A percentile compares a stretch with the other conserved stretches of the same genome.
These are phyloP conservation scores for Hymenoscyphus scutula DNA, from an alignment of 2,329 filamentous ascomycete species.

Conservation along the genomic window DNA sequence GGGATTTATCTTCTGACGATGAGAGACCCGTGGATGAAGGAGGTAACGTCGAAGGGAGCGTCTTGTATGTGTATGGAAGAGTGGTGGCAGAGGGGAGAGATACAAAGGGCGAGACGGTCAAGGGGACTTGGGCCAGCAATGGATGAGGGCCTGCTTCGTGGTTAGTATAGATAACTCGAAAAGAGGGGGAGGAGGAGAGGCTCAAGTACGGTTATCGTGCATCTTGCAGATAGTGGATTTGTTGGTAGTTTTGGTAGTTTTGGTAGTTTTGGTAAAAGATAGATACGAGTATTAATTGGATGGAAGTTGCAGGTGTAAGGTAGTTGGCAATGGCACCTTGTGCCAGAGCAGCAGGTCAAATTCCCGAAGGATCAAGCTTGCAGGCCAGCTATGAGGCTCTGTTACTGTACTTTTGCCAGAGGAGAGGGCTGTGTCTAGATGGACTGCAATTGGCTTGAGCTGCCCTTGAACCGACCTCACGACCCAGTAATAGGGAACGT, in stretches of 20 bases:
- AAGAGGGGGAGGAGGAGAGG: background rate
- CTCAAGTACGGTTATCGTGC: constrained; percentile 33
- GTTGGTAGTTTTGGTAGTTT: too few relatives aligned
- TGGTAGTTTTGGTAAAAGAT: background rate
- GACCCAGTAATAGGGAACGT: background rate
- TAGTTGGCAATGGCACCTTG: too few relatives aligned
- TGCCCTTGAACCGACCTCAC: background rate
- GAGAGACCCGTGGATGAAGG: constrained; percentile 60
- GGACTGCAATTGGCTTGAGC: constrained; percentile 3
- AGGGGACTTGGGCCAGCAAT: constrained; percentile 84
- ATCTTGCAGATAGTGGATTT: constrained; percentile 18
- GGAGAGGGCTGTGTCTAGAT: constrained; percentile 11
- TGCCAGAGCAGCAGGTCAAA: background rate
- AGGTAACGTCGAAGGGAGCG: constrained; percentile 82
- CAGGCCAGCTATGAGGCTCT: background rate
- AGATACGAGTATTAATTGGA: background rate
- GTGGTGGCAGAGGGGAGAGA: constrained; percentile 86
- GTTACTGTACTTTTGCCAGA: background rate
- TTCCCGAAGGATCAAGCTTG: constrained; percentile 10
- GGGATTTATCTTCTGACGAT: constrained; percentile 48
- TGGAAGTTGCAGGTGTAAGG: background rate
- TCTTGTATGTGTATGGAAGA: constrained; percentile 92
- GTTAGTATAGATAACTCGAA: constrained; percentile 5
- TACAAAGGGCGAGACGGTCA: constrained; percentile 93
- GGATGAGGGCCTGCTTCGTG: constrained; percentile 66